Evolutionary conservation across 148 eudicot genomes (phyloP), one percentile per base, ranked within the genome.

Genomic region (Camellia sinensis): DNA sequence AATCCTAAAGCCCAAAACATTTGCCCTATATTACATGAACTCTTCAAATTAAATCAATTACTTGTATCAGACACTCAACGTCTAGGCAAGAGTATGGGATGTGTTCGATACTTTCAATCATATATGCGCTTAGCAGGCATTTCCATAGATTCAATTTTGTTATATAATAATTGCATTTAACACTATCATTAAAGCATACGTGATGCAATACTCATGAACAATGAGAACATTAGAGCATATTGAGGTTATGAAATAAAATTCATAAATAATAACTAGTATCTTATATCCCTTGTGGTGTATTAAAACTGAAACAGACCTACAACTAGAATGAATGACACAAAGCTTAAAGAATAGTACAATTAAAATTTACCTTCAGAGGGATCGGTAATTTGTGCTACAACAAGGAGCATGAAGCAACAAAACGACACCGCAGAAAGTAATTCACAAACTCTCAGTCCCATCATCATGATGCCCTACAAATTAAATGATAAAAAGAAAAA

Each of bases 311-410:
- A 37, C 56, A 46, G 74, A 53, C 10, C 41, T 15, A 74, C 40
- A 18, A n/a, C 7, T 73, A 70, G 6, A 72, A 73, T 0, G 59
- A 21, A 73, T 0, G 59, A 21, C 8, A 60, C 65, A 2, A 13
- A 19, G 6, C 19, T 41, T 14, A 53, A 56, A 69, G 56, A 56
- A 69, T 1, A 57, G 48, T 15, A 53, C 19, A 37, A 12, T 62
- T 72, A 7, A 41, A 50, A 15, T 6, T 15, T 21, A 92, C 97
- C 94, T 90, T 92, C 89, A 54, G 69, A 52, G 40, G 92, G 91
- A 82, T 88, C 85, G 76, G 97, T 90, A 64, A 84, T 54, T 71
- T 86, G 84, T 54, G 87, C 90, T 74, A 59, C 66, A 19, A 75
- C 86, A 75, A 82, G 40, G 9, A 77, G 79, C 69, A 71, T 2